Evolutionary conservation across 352 stramenopile genomes (phyloP), one percentile per base, ranked within the genome.

Genomic region (Stephanocyclus meneghinianus): DNA sequence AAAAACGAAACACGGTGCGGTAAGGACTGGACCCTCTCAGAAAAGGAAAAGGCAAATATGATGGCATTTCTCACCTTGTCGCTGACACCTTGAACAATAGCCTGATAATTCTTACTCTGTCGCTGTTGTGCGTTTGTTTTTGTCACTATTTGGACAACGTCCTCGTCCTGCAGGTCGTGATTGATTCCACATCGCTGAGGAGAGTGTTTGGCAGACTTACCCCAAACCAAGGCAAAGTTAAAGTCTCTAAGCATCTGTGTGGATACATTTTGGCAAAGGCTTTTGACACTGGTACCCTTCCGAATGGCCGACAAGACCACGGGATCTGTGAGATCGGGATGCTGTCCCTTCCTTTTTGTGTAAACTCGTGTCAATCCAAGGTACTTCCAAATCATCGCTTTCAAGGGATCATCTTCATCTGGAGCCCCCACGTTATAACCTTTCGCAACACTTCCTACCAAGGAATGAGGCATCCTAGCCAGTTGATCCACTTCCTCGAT

Each of bases 401-500:
- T 95, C 18, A 99, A 87, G 68, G 98, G 93, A 83, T 99, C 97
- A 68, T 91, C 87, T 69, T 68, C 87, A 11, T 81, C n/a, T 55
- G 83, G 81, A 37, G 84, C 81, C 35, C 75, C 85, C 51, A 99
- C 97, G 88, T 99, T 99, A 37, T 98, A 95, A 88, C 98, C 82
- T 70, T 92, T 74, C 55, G 93, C 90, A 50, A 97, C 98, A 56
- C 95, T 97, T 70, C 98, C 98, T 8, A 99, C 96, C 44, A 98
- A 96, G 42, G 95, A 98, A 90, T 99, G 94, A 11, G 96, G 95
- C 85, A 98, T 93, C 29, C 96, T 92, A 2, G 97, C 97, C 50
- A 99, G 90, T 40, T 95, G 92, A 81, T 99, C 97, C 18, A 99
- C 95, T 84, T 99, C 97, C 90, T 99, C 97, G 67, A 99, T 98